Conservation (phyloP, 2,329 filamentous ascomycete species). For the Ophiostoma sp. region DNA sequence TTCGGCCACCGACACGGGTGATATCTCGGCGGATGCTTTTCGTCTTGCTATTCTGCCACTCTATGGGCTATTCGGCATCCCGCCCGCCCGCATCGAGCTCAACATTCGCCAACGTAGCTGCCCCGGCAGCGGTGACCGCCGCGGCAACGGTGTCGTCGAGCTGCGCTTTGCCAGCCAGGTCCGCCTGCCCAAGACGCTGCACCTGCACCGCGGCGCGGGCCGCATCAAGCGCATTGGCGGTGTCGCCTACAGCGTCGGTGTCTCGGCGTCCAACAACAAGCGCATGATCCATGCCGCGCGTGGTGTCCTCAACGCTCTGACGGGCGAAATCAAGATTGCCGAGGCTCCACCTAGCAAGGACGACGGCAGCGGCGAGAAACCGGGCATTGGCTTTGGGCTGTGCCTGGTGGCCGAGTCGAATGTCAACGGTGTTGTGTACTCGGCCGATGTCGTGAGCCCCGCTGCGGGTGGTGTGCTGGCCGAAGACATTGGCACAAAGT, state of each 20-base stretch:
- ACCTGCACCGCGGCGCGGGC: conserved; percentile 78
- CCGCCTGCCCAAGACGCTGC: conserved; percentile 87
- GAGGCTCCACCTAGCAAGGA: conserved; percentile 51
- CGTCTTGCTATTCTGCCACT: conserved; percentile 89
- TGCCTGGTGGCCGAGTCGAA: conserved; percentile 91
- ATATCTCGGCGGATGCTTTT: conserved; percentile 90
- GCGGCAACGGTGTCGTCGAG: conserved; percentile 90
- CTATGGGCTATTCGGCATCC: conserved; percentile 86
- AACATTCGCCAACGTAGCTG: conserved; percentile 79
- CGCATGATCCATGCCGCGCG: conserved; percentile 91
- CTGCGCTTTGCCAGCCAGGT: conserved; percentile 92
- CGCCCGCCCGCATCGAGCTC: conserved; percentile 76
- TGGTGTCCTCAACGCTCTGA: conserved; percentile 81
- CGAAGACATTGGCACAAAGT: conserved; percentile 85
- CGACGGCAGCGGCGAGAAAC: conserved; percentile 61
- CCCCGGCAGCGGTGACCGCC: conserved; percentile 69
- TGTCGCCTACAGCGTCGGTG: conserved; percentile 90
- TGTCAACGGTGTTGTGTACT: conserved; percentile 76
- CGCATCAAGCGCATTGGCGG: conserved; percentile 85
- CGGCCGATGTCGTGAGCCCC: conserved; percentile 76
- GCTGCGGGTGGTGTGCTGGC: conserved; percentile 78
- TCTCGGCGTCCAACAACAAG: conserved; percentile 88
- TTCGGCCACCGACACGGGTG: conserved; percentile 38
- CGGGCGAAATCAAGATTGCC: conserved; percentile 87
- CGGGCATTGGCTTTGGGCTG: conserved; percentile 88